Conservation (phyloP, 2,329 filamentous ascomycete genomes). For the Blumeriella jaapii region DNA sequence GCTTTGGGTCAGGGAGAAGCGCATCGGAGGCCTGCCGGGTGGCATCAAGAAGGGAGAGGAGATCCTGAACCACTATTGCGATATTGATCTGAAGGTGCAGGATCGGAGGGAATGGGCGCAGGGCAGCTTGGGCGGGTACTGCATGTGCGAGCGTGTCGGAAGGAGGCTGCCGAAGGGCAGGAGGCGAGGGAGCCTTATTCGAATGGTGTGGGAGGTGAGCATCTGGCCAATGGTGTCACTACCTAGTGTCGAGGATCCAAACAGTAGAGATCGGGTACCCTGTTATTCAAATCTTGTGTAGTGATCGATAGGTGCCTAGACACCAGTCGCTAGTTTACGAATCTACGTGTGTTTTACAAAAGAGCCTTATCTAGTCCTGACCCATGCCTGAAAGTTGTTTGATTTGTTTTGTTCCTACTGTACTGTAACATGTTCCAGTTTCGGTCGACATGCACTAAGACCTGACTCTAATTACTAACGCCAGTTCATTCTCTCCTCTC, state of each 20-base stretch:
- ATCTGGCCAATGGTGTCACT: conserved; percentile 1
- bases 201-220: neutral
- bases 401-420: too few species aligned
- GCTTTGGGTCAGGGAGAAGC: conserved; percentile 49
- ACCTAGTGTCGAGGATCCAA: too few species aligned
- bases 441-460: too few species aligned
- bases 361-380: too few species aligned
- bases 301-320: neutral
- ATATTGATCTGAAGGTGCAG: conserved; percentile 65
- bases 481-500: too few species aligned
- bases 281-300: too few species aligned
- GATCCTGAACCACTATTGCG: conserved; percentile 89
- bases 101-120: conserved; percentile 80
- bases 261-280: too few species aligned
- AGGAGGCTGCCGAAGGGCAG: conserved; percentile 51
- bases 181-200: conserved; percentile 8
- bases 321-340: too few species aligned
- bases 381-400: too few species aligned
- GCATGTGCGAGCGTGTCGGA: conserved; percentile 71
- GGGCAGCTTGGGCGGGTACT: conserved; percentile 79
- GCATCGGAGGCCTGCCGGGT: conserved; percentile 40
- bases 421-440: too few species aligned
- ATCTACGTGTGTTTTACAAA: too few species aligned
- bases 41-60: conserved; percentile 73
- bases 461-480: too few species aligned